phyloP scores from a whole-genome alignment of 2,329 filamentous ascomycete genomes.

The Aquanectria penicillioides region DNA sequence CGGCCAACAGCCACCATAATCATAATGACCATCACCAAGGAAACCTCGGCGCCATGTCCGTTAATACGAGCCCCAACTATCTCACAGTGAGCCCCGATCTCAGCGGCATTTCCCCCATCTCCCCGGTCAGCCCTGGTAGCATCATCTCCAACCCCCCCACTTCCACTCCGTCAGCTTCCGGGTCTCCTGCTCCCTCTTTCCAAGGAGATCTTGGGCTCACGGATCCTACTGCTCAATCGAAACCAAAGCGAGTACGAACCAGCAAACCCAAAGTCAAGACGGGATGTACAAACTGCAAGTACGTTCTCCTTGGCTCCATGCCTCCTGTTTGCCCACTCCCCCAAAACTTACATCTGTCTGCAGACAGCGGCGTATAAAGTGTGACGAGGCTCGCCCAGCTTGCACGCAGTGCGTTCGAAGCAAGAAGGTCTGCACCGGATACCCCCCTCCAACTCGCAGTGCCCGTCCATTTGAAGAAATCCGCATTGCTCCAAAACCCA shows the following conservation, averaged over 20 bases:
- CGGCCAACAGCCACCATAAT: constrained; percentile 19
- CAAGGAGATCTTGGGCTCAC: background rate
- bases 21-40: constrained; percentile 14
- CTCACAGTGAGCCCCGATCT: background rate
- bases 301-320: constrained; percentile 46
- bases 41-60: constrained; percentile 12
- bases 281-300: constrained; percentile 76
- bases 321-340: constrained; percentile 10
- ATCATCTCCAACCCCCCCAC: constrained; percentile 4
- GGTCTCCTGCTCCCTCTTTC: background rate
- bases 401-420: constrained; percentile 70
- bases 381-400: constrained; percentile 69
- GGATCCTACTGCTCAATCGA: constrained; percentile 15
- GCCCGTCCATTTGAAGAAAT: constrained; percentile 58
- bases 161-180: constrained; percentile 14
- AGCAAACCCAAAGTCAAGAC: constrained; percentile 73
- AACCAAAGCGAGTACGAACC: constrained; percentile 57
- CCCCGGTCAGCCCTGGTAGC: constrained; percentile 20
- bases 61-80: constrained; percentile 4
- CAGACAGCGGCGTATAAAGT: constrained; percentile 72
- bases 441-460: constrained; percentile 65
- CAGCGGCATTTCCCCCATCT: constrained; percentile 1
- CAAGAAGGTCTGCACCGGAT: constrained; percentile 68
- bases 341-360: constrained; percentile 33
- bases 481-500: constrained; percentile 60